Base-by-base conservation (phyloP, 2,329 filamentous ascomycete genomes). In the Fusarium keratoplasticum region DNA sequence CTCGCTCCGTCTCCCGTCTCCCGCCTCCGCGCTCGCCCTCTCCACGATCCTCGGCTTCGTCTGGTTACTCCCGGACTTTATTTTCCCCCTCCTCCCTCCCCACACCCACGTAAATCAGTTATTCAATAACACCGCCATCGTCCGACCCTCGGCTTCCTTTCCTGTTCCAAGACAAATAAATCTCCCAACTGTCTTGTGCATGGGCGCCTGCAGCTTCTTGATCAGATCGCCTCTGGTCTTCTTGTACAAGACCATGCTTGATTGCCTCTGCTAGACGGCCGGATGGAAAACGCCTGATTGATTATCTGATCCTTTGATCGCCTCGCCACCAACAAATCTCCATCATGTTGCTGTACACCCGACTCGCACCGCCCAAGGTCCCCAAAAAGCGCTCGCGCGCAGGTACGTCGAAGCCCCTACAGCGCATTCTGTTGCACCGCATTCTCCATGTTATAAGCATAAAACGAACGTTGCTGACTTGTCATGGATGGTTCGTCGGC, bases 351-450 rank as follows among this genome's bases (percentile, higher is more conserved):
- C 80, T 91, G 52, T 91, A 90, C 78, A 89, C 88, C n/a, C 86
- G 84, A 80, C 81, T 87, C 59, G 89, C 89, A 67, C 80, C 85
- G 55, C 87, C 89, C n/a, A 91, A 90, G 81, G 82, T 85, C 52
- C 89, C 89, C 35, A 91, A 90, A 81, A 86, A 83, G 77, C 85
- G 89, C 64, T 91, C 89, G n/a, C 85, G 89, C 82, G 86, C 74
- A 75, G 74, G 74, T 73, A 65, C 42, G 64, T 72, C 52, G 35
- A 61, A 14, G 18, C 35, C 22, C n/a, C 14, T 68, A 58, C 57
- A 25, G 61, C 66, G 63, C 7, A 36, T 35, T 73, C 38, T 52
- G 38, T 71, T 50, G 8, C 71, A 72, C 29, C 38, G 36, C 20
- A 36, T 54, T 66, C 47, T 9, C n/a, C 35, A 33, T 50, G 22